Base-by-base conservation (phyloP, 2,329 filamentous ascomycete species). In the Colletotrichum salicis region DNA sequence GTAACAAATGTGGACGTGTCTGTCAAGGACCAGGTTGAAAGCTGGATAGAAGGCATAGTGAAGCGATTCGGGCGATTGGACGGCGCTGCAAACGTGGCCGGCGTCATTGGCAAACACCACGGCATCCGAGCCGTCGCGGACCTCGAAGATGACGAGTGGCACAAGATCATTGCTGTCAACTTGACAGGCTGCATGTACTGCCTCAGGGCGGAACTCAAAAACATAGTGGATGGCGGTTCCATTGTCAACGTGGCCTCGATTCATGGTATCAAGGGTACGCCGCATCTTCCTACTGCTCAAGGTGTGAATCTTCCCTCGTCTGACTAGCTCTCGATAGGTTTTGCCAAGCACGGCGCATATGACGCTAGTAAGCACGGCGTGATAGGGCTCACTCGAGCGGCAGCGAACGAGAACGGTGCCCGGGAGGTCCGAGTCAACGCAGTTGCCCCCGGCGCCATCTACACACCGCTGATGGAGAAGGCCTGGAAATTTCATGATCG, bases 181-280 rank as follows among this genome's bases (percentile, higher is more conserved):
- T 76, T 87, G 64, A 87, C 84, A 10, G 86, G 86, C n/a, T 83
- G 81, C 52, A 87, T 87, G 85, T 85, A 86, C 76, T 87, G 85
- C 72, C 74, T 87, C 73, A 81, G 86, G 51, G 84, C 84, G 37
- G 79, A 85, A 78, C 79, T 87, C 54, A 77, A 77, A 48, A 82
- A 83, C 52, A 83, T 89, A 59, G 80, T 82, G 27, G 78, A 83
- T 6, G 84, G 86, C 1, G 88, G 88, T 8, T 89, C 88, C 71
- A 90, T 91, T 76, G 89, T 91, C 65, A 91, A 89, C 76, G 82
- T 87, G 33, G 82, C 86, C 31, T 89, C 86, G 56, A 86, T 87
- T 41, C 85, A 87, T 48, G 88, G 88, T 61, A 78, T 80, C 35
- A 78, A 82, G 27, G 78, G 79, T 75, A 76, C 56, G 60, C 59